phyloP scores from a whole-genome alignment of 345 rosid species.

The Aethionema arabicum region DNA sequence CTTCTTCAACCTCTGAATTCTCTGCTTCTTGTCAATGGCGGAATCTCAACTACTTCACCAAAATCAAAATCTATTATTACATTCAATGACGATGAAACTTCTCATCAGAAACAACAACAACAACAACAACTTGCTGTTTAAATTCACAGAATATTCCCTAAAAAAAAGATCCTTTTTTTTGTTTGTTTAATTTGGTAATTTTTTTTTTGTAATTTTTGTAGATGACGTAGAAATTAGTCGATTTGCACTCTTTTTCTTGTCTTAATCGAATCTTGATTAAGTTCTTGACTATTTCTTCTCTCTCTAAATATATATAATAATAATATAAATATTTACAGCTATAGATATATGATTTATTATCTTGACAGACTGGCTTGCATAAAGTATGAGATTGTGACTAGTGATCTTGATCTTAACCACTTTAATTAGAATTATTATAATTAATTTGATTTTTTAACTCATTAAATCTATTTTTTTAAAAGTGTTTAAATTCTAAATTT shows the following conservation, averaged over 20 bases:
- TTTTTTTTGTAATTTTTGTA: slow-evolving; percentile 31
- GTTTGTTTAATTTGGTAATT: neutral
- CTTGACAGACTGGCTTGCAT: slow-evolving; percentile 34
- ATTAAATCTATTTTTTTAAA: no score
- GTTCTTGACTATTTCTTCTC: slow-evolving; percentile 15
- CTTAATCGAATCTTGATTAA: slow-evolving; percentile 35
- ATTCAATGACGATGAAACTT: slow-evolving; percentile 65
- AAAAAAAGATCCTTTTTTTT: slow-evolving; percentile 30
- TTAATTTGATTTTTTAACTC: no score
- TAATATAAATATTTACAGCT: slow-evolving; percentile 12
- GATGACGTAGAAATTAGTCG: slow-evolving; percentile 39
- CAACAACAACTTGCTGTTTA: slow-evolving; percentile 65
- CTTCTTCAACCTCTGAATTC: slow-evolving; percentile 46
- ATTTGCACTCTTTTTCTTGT: slow-evolving; percentile 26
- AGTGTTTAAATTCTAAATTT: no score
- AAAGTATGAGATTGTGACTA: slow-evolving; percentile 18
- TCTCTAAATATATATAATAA: neutral
- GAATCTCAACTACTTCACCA: neutral
- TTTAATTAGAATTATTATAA: no score
- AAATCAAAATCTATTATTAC: slow-evolving; percentile 42
- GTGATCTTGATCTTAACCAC: slow-evolving; percentile 1
- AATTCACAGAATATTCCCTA: slow-evolving; percentile 28
- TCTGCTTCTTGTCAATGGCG: slow-evolving; percentile 14
- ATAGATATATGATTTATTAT: slow-evolving; percentile 21
- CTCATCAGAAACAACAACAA: slow-evolving; percentile 66